Base-by-base conservation (phyloP, 371 early-diverging fungal genomes). In the Apophysomyces elegans region DNA sequence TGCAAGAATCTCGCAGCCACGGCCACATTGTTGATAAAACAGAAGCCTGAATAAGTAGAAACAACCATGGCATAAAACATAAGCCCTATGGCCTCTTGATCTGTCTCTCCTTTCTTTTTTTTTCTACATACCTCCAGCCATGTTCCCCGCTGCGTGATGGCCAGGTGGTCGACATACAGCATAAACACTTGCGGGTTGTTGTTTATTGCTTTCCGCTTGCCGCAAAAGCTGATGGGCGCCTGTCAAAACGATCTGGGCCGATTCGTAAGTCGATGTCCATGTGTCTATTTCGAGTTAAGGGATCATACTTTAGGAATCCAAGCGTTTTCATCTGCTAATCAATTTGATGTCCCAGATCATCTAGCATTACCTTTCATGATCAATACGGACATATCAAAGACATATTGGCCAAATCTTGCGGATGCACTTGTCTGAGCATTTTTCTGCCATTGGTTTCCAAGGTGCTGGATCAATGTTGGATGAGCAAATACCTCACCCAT, bases 91-190 rank as follows among this genome's bases (percentile, higher is more conserved):
- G 32, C 2, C 26, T 2, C 32, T 26, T 26, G 32, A 26, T 50
- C 21, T 50, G 21, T 21, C 9, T 21, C 21, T 18, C 9, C 9
- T 16, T 11, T 21, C 7, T 8, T 18, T 50, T 21, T 26, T 60
- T 7, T 32, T 11, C 12, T 44, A 43, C 43, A 7, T 58, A 69
- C 75, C 88, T 36, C 84, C 89, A 43, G 86, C 84, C 41, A 86
- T 56, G 37, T 85, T 77, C 26, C 78, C 65, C 43, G 83, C 75
- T 0, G 89, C 86, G 64, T 88, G 89, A 58, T 88, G 89, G 0
- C 89, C 90, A 1, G 90, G 91, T 4, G 90, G 91, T 43, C 91
- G 75, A 62, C 88, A 89, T 7, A 90, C 71, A 1, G 90, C 90
- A 72, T 89, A 91, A n/a, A 87, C 69, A 0, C 74, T 69, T 1